Evolutionary conservation across 352 stramenopile genomes (phyloP).

Genomic region (Pythium dissimile): DNA sequence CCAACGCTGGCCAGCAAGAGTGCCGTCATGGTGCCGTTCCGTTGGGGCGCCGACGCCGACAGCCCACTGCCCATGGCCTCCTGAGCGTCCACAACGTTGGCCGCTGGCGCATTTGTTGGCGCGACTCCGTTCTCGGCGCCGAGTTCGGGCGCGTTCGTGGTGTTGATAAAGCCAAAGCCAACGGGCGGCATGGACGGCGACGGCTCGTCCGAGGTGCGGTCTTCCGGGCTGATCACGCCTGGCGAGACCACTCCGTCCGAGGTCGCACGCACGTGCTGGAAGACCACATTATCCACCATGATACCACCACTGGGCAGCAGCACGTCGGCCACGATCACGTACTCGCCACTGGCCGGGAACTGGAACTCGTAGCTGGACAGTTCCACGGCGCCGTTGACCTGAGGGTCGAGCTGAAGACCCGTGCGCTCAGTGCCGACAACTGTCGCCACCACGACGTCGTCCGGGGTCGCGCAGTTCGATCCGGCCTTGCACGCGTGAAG

Average conservation of each 20-base stretch:
- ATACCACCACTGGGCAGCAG: too few species aligned
- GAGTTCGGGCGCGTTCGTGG: too few species aligned
- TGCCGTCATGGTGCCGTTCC: not conserved
- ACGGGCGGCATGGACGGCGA: not conserved
- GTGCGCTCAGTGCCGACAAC: not conserved
- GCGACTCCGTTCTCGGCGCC: too few species aligned
- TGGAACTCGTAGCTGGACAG: not conserved
- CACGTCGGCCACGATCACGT: not conserved
- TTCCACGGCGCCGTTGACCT: not conserved
- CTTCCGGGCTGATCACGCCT: not conserved
- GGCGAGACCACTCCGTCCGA: not conserved
- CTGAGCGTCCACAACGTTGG: too few species aligned
- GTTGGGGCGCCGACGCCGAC: not conserved
- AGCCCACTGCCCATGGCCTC: not conserved
- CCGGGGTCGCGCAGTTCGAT: not conserved
- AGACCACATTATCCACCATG: not conserved
- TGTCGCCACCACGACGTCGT: not conserved
- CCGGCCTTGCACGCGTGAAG: not conserved
- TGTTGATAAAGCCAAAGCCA: too few species aligned
- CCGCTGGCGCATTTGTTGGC: too few species aligned
- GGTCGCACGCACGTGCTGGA: not conserved
- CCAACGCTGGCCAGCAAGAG: not conserved
- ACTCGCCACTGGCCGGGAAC: not conserved
- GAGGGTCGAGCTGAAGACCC: not conserved
- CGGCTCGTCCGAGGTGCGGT: too few species aligned